Percentiles rank a stretch among this genome's conserved stretches.
phyloP scores from a whole-genome alignment of 1,284 basidiomycete genomes.

The Puccinia triticina region DNA sequence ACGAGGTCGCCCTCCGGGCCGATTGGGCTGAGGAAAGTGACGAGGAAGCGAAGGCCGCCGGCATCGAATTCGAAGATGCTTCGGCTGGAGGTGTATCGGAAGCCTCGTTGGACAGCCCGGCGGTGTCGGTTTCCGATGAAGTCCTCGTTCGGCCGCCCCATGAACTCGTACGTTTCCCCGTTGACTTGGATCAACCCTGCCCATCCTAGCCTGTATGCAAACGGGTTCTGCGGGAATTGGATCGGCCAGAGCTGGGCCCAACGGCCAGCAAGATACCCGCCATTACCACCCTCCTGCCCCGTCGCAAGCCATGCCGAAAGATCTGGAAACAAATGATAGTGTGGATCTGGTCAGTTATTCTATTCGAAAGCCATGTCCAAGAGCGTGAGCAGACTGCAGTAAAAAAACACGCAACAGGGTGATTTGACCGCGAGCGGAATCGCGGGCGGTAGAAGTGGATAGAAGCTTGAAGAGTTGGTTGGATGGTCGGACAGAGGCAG shows the following conservation, averaged over 20 bases:
- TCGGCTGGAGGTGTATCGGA: slow-evolving; percentile 58
- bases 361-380: not conserved
- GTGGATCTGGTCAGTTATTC: not conserved
- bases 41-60: slow-evolving; percentile 57
- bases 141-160: slow-evolving; percentile 52
- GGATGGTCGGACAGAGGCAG: not conserved
- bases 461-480: slow-evolving; percentile 18
- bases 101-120: slow-evolving; percentile 56
- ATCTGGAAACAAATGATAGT: slow-evolving; percentile 50
- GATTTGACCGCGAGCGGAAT: slow-evolving; percentile 55
- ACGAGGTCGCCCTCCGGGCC: slow-evolving; percentile 56
- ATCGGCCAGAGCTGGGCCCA: slow-evolving; percentile 55
- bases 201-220: slow-evolving; percentile 52
- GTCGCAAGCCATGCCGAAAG: slow-evolving; percentile 54
- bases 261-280: slow-evolving; percentile 53
- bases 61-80: slow-evolving; percentile 58
- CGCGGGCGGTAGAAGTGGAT: slow-evolving; percentile 54
- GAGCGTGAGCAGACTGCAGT: not conserved
- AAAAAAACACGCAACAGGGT: slow-evolving; percentile 51
- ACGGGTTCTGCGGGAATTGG: slow-evolving; percentile 48
- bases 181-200: slow-evolving; percentile 54
- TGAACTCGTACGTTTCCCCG: slow-evolving; percentile 53
- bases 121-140: slow-evolving; percentile 47
- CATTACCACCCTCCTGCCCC: slow-evolving; percentile 50
- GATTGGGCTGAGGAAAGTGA: slow-evolving; percentile 59